phyloP scores from a whole-genome alignment of 2,329 filamentous ascomycete species.

The Nigrospora osmanthi region DNA sequence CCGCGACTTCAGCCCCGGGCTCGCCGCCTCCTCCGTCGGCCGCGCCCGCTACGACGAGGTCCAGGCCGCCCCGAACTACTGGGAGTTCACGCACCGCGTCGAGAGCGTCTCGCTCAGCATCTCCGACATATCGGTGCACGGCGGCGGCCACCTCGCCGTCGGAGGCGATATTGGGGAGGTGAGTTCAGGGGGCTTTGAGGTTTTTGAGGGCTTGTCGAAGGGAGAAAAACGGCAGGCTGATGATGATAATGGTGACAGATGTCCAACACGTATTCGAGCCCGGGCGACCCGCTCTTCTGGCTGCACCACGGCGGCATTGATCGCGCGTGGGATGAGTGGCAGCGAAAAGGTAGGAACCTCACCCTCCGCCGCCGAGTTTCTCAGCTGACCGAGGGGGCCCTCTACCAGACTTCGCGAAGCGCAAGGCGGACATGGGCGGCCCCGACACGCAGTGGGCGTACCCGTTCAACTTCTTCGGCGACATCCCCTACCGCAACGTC shows the following conservation, averaged over 20 bases:
- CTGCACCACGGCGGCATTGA: constrained; percentile 20
- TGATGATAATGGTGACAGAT: constrained; percentile 8
- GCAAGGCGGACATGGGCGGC: constrained; percentile 20
- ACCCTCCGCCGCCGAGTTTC: no score
- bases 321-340: constrained; percentile 22
- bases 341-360: constrained; percentile 12
- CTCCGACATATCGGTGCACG: constrained; percentile 14
- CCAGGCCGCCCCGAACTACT: constrained; percentile 12
- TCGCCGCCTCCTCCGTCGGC: constrained; percentile 10
- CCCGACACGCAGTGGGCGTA: constrained; percentile 22
- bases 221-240: constrained; percentile 4
- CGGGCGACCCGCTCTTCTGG: constrained; percentile 24
- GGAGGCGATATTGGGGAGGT: constrained; percentile 21
- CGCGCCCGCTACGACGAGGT: constrained; percentile 4
- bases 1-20: constrained; percentile 18
- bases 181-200: neutral
- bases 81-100: constrained; percentile 18
- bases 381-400: neutral
- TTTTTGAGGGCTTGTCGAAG: neutral
- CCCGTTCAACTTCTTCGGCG: constrained; percentile 22
- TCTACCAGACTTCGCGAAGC: constrained; percentile 13
- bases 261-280: constrained; percentile 17
- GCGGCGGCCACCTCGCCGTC: constrained; percentile 16
- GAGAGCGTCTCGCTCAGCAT: constrained; percentile 13
- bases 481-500: constrained; percentile 21